Base-by-base conservation (phyloP, 2,329 filamentous ascomycete species). In the Aschersonia sp. region DNA sequence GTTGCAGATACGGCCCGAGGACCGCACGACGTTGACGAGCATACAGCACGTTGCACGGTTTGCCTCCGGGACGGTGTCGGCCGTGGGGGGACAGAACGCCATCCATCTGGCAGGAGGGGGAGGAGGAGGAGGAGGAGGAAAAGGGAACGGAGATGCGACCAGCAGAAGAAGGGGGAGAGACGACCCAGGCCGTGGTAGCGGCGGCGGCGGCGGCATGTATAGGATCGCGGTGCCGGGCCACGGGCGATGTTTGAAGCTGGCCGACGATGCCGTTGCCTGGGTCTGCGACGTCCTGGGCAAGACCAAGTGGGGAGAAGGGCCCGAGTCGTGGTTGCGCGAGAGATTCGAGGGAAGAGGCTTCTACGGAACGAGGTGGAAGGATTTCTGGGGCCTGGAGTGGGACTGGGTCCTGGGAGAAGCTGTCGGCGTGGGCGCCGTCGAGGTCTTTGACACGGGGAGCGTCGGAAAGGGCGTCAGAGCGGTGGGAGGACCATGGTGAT, bases 401-500 rank as follows among this genome's bases (percentile, higher is more conserved):
- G 74, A 82, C 50, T 88, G 81, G 81, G 70, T 85, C 12, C 59
- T 88, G 42, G 79, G 75, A 41, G 83, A 87, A 60, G 83, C 81
- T 42, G 70, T 85, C 30, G 85, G 83, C 0, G 70, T 79, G 31
- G 85, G 85, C 1, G 58, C 82, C 12, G 73, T 87, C 4, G 84
- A 89, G 62, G 65, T 85, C 11, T 89, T 89, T 60, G 77, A 86
- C 57, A 88, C 84, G 10, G 72, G 80, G 11, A 83, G 78, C 55
- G 81, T 87, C n/a, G 84, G 84, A 1, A 70, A 75, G 50, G 84
- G 78, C 9, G 73, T 86, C 49, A 70, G 78, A 53, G 62, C 63
- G 46, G 48, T 72, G 49, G 62, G 60, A 51, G 52, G 44, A n/a
- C 54, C 52, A 55, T 30, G 40, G 40, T 37, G 35, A 37, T 37